Conservation (phyloP, 257 asterid genomes). For the Petunia secreta region DNA sequence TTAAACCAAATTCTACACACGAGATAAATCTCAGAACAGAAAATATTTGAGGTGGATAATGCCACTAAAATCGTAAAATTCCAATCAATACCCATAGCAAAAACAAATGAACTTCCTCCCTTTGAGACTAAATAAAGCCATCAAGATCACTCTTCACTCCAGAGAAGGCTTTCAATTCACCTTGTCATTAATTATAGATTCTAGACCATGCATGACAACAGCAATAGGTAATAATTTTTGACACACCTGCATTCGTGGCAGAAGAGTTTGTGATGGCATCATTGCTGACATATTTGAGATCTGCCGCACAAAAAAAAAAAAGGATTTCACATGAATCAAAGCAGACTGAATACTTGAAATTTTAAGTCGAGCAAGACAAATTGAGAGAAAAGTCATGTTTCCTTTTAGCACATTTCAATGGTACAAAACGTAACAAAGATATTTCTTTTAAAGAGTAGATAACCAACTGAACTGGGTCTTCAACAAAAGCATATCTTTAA, state of each 20-base stretch:
- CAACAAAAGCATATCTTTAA: background rate
- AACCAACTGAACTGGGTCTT: no score
- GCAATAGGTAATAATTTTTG: constrained; percentile 29
- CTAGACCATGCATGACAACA: constrained; percentile 19
- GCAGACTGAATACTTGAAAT: constrained; percentile 20
- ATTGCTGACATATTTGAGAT: constrained; percentile 89
- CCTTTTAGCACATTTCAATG: background rate
- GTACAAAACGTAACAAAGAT: background rate
- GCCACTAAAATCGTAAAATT: constrained; percentile 1
- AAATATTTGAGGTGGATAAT: constrained; percentile 14
- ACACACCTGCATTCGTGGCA: constrained; percentile 83
- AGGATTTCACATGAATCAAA: constrained; percentile 14
- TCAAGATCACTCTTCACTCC: background rate
- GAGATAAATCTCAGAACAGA: constrained; percentile 13
- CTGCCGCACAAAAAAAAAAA: constrained; percentile 44
- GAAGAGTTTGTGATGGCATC: constrained; percentile 81
- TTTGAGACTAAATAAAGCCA: constrained; percentile 4
- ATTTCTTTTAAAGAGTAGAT: no score
- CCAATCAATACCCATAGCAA: background rate
- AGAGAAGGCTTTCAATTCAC: constrained; percentile 17
- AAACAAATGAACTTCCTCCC: constrained; percentile 6
- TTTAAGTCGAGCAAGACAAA: background rate
- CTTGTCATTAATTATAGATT: background rate
- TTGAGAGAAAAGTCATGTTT: background rate
- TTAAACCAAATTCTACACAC: constrained; percentile 17